Percentiles rank a stretch among this genome's conserved stretches.
phyloP scores from a whole-genome alignment of 2,329 filamentous ascomycete genomes.

The Ophiosphaerella korrae region DNA sequence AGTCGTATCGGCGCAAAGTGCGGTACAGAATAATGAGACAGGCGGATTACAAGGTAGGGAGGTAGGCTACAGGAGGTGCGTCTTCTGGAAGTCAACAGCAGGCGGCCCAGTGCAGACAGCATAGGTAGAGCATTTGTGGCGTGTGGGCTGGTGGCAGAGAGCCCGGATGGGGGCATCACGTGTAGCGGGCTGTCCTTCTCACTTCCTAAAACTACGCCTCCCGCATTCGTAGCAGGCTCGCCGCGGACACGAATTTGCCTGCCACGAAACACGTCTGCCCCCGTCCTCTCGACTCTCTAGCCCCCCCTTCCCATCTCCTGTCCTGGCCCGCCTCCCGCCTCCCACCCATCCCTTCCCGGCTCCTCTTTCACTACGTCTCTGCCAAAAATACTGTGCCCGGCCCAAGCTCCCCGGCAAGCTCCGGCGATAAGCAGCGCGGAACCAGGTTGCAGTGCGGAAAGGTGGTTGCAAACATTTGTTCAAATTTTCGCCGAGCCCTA shows the following conservation, averaged over 20 bases:
- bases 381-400: neutral
- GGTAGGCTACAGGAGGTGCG: slow-evolving; percentile 11
- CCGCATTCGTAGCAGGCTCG: too few species aligned
- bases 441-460: slow-evolving; percentile 29
- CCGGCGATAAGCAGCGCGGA: slow-evolving; percentile 28
- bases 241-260: neutral
- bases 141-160: too few species aligned
- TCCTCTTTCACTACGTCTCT: slow-evolving; percentile 4
- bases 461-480: slow-evolving; percentile 31
- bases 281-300: slow-evolving; percentile 12
- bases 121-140: too few species aligned
- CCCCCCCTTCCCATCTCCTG: slow-evolving; percentile 16
- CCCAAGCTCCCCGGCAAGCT: slow-evolving; percentile 25
- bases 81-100: too few species aligned
- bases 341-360: neutral
- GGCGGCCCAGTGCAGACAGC: too few species aligned
- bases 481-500: slow-evolving; percentile 33
- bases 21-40: slow-evolving; percentile 3
- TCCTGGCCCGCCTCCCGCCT: slow-evolving; percentile 14
- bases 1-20: slow-evolving; percentile 3
- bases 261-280: slow-evolving; percentile 20
- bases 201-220: too few species aligned
- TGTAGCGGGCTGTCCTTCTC: neutral
- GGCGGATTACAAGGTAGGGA: too few species aligned
- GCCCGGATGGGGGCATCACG: neutral